phyloP scores from a whole-genome alignment of 106 monocot species.

The Phalaenopsis equestris region DNA sequence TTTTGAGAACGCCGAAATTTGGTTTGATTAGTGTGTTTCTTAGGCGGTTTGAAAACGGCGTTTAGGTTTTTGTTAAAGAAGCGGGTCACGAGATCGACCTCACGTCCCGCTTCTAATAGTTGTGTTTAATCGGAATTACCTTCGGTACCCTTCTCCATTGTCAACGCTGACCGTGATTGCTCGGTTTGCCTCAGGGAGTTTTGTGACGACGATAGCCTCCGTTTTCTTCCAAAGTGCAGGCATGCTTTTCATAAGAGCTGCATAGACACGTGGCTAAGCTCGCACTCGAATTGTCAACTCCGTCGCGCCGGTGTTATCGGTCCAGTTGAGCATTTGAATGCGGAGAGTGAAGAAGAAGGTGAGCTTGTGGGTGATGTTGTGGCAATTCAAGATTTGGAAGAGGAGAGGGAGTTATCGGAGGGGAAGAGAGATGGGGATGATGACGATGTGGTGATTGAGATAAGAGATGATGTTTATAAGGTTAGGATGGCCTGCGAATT shows the following conservation, averaged over 20 bases:
- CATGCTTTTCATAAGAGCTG: conserved; percentile 44
- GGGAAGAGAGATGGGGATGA: not conserved
- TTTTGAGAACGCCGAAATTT: too few relatives aligned
- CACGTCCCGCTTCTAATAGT: too few relatives aligned
- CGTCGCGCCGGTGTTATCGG: conserved; percentile 27
- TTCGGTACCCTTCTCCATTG: not conserved
- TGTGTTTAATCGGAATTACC: too few relatives aligned
- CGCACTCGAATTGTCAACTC: conserved; percentile 40
- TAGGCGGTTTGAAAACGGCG: too few relatives aligned
- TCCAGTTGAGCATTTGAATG: not conserved
- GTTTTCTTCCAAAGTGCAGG: conserved; percentile 38
- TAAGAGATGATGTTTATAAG: not conserved
- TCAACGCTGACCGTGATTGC: conserved; percentile 46
- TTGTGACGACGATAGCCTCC: conserved; percentile 24
- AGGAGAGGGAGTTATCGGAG: not conserved
- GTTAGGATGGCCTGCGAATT: not conserved
- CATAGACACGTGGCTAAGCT: conserved; percentile 50
- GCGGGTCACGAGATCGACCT: too few relatives aligned
- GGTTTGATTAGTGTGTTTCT: too few relatives aligned
- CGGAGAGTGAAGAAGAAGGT: too few relatives aligned
- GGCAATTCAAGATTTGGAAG: not conserved
- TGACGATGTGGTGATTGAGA: not conserved
- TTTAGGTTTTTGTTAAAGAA: too few relatives aligned
- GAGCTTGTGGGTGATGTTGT: not conserved
- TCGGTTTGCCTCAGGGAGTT: conserved; percentile 42